These are phyloP conservation scores for Avena eriantha DNA, from an alignment of 176 grass and related monocot species.

Conservation along the genomic window DNA sequence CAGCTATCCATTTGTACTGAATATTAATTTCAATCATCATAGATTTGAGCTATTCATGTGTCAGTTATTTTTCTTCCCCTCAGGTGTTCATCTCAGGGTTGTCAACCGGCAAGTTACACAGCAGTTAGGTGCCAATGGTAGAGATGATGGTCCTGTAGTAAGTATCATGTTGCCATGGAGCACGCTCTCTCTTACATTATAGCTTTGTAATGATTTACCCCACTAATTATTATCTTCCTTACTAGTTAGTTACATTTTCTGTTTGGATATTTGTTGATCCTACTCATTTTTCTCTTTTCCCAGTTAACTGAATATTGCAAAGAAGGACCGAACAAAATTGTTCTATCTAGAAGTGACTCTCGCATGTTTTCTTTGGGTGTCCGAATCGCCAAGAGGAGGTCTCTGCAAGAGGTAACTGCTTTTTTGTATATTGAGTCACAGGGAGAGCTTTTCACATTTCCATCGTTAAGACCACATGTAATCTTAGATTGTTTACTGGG, in stretches of 20 bases:
- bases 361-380: constrained; percentile 79
- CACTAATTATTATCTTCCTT: constrained; percentile 1
- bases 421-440: constrained; percentile 3
- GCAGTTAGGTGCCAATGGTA: constrained; percentile 69
- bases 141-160: constrained; percentile 78
- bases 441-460: neutral
- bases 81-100: constrained; percentile 70
- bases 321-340: constrained; percentile 69
- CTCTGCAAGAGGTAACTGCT: constrained; percentile 58
- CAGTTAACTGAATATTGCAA: constrained; percentile 57
- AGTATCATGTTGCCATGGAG: constrained; percentile 51
- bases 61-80: constrained; percentile 33
- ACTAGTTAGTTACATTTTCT: constrained; percentile 9
- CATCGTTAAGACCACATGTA: neutral
- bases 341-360: constrained; percentile 60
- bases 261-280: constrained; percentile 14
- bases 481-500: neutral
- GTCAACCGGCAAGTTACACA: constrained; percentile 54
- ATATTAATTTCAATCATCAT: constrained; percentile 28
- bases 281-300: constrained; percentile 28
- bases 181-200: constrained; percentile 17
- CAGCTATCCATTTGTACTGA: constrained; percentile 2
- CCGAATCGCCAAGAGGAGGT: constrained; percentile 67
- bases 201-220: neutral
- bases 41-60: constrained; percentile 30